Evolutionary conservation across 345 rosid genomes (phyloP).

Genomic region (Arabidopsis arenosa): DNA sequence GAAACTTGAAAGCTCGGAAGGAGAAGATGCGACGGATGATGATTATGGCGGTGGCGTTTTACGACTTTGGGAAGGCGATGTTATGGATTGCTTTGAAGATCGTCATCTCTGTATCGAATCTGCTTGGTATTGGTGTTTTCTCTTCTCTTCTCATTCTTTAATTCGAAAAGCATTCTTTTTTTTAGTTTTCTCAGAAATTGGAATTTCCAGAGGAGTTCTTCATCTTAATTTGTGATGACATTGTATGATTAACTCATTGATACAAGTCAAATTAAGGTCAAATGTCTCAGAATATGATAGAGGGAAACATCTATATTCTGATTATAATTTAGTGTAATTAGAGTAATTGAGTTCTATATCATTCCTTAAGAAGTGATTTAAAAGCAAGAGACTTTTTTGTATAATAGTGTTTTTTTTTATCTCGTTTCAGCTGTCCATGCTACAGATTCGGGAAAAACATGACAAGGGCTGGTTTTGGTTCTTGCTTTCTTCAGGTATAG

Average conservation of each 20-base stretch:
- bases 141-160: neutral
- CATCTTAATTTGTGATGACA: neutral
- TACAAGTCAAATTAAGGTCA: slow-evolving; percentile 8
- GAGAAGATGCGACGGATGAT: slow-evolving; percentile 41
- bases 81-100: slow-evolving; percentile 79
- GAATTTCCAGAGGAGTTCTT: neutral
- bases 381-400: slow-evolving; percentile 21
- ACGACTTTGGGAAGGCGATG: slow-evolving; percentile 96
- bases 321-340: neutral
- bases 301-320: too few species aligned
- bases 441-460: slow-evolving; percentile 91
- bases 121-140: slow-evolving; percentile 58
- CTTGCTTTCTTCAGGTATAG: slow-evolving; percentile 78
- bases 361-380: slow-evolving; percentile 20
- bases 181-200: neutral
- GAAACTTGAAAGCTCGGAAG: slow-evolving; percentile 48
- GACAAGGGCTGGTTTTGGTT: slow-evolving; percentile 83
- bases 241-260: neutral
- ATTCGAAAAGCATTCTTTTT: neutral
- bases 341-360: slow-evolving; percentile 15
- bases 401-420: slow-evolving; percentile 11
- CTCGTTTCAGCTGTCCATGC: slow-evolving; percentile 83
- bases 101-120: slow-evolving; percentile 81
- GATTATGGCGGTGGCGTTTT: slow-evolving; percentile 71
- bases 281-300: neutral